Evolutionary conservation across 306 rosid species (phyloP).

Genomic region (Castanopsis chinensis): DNA sequence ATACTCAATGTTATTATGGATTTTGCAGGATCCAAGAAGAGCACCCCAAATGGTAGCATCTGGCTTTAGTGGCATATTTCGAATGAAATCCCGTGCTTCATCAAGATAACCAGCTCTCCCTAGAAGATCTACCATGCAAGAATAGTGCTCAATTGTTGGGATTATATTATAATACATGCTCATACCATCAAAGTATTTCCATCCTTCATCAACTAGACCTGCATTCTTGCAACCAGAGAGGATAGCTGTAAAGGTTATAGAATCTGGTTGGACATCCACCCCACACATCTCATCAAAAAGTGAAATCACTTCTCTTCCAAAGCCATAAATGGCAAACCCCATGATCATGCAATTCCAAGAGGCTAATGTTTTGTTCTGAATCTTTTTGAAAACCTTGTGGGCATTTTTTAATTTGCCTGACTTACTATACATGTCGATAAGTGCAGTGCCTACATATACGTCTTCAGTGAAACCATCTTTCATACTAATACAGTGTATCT

Average conservation of each 20-base stretch:
- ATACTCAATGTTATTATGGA: slow-evolving; percentile 42
- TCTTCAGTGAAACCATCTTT: slow-evolving; percentile 43
- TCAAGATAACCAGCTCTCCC: slow-evolving; percentile 72
- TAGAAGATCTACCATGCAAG: slow-evolving; percentile 79
- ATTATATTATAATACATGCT: slow-evolving; percentile 40
- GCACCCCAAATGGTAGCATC: slow-evolving; percentile 75
- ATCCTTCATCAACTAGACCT: slow-evolving; percentile 60
- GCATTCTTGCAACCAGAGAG: slow-evolving; percentile 77
- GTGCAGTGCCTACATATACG: slow-evolving; percentile 49
- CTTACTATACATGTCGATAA: slow-evolving; percentile 58
- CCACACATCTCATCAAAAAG: slow-evolving; percentile 47
- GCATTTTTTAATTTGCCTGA: slow-evolving; percentile 54
- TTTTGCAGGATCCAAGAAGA: slow-evolving; percentile 53
- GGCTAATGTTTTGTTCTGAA: slow-evolving; percentile 49
- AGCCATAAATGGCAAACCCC: slow-evolving; percentile 62
- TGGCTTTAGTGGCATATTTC: slow-evolving; percentile 47
- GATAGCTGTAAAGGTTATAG: slow-evolving; percentile 62
- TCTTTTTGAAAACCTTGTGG: slow-evolving; percentile 44
- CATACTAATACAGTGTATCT: slow-evolving; percentile 50
- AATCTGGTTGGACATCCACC: slow-evolving; percentile 47
- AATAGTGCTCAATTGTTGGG: slow-evolving; percentile 69
- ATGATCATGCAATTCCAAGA: slow-evolving; percentile 85
- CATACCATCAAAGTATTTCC: slow-evolving; percentile 70
- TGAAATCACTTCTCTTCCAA: slow-evolving; percentile 45
- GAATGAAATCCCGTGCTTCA: slow-evolving; percentile 66